phyloP scores from a whole-genome alignment of 495 filamentous ascomycete species.

The Jackrogersella minutella region DNA sequence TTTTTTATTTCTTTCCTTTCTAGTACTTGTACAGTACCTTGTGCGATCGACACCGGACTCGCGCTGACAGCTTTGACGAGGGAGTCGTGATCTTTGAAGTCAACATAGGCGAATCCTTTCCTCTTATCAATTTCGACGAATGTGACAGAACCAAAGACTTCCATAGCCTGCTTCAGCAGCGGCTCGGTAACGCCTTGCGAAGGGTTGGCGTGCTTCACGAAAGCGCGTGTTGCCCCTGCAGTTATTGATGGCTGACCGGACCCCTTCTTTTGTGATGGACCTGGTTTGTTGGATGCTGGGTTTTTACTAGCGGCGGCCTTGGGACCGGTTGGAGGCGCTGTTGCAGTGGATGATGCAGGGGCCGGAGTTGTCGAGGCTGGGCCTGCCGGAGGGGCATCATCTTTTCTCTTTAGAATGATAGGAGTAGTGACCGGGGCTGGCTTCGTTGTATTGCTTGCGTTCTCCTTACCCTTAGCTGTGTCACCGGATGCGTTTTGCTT shows the following conservation, averaged over 20 bases:
- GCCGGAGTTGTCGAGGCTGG: constrained; percentile 42
- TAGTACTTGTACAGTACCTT: constrained; percentile 85
- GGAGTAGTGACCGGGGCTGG: constrained; percentile 37
- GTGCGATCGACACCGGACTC: constrained; percentile 79
- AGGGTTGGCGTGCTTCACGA: constrained; percentile 90
- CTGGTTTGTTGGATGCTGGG: constrained; percentile 22
- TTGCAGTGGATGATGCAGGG: constrained; percentile 43
- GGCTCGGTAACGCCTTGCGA: constrained; percentile 90
- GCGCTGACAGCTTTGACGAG: constrained; percentile 81
- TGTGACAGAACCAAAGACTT: constrained; percentile 71
- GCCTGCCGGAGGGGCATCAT: constrained; percentile 29
- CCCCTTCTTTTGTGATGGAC: constrained; percentile 35
- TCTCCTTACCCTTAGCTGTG: constrained; percentile 41
- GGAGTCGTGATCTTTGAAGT: constrained; percentile 75
- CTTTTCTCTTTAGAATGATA: constrained; percentile 43
- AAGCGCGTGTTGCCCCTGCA: constrained; percentile 77
- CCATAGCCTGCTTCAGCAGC: constrained; percentile 74
- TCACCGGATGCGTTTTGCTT: constrained; percentile 47
- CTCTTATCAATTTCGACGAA: constrained; percentile 90
- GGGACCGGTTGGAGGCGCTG: constrained; percentile 42
- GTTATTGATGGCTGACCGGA: constrained; percentile 46
- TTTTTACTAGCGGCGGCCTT: constrained; percentile 46
- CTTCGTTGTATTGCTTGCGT: constrained; percentile 31
- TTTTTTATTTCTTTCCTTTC: constrained; percentile 72
- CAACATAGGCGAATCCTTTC: constrained; percentile 91